Base-by-base conservation (phyloP, 2,329 filamentous ascomycete species). In the Aspergillus caelatus region DNA sequence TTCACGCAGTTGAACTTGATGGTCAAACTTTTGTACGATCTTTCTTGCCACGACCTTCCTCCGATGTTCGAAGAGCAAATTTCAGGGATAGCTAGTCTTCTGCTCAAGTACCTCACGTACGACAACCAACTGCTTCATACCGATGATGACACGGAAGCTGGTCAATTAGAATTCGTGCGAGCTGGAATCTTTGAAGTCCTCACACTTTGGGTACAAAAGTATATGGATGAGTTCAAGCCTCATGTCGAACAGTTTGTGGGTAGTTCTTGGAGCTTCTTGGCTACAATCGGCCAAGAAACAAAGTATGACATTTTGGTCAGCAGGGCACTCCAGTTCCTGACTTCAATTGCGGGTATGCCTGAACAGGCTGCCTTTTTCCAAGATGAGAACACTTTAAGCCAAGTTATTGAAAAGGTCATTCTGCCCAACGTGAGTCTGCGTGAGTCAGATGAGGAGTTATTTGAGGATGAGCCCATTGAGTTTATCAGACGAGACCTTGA, bases 391-490 rank as follows among this genome's bases (percentile, higher is more conserved):
- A 90, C 92, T 3, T 82, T 98, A 41, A 88, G 89, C 21, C 91
- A 97, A 76, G 92, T 99, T 59, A 92, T 97, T 11, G 93, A 98
- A 77, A 97, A 97, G 80, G 95, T 98, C 63, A 92, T 99, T 62
- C 81, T 99, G 67, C 94, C 95, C 11, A 99, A 99, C 73, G 88
- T 99, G 63, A 91, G 91, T 19, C 82, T 99, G 64, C 89, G 96
- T 68, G 95, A 97, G 73, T 95, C 94, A 0, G 96, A 99, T 69
- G 86, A 97, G 60, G 95, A 99, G 77, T 86, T 97, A 69, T 98
- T 99, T 71, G 95, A 99, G 76, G 96, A 99, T 75, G 96, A 99
- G 81, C 95, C 95, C 0, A 99, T 99, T 68, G 95, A 99, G 78
- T 99, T 96, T 75, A 99, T 99, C 74, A 88, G 95, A 67, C 88